A percentile compares a stretch with the other conserved stretches of the same genome.
Evolutionary conservation across 805 yeast genomes (phyloP).

Genomic region (Metschnikowia orientalis): DNA sequence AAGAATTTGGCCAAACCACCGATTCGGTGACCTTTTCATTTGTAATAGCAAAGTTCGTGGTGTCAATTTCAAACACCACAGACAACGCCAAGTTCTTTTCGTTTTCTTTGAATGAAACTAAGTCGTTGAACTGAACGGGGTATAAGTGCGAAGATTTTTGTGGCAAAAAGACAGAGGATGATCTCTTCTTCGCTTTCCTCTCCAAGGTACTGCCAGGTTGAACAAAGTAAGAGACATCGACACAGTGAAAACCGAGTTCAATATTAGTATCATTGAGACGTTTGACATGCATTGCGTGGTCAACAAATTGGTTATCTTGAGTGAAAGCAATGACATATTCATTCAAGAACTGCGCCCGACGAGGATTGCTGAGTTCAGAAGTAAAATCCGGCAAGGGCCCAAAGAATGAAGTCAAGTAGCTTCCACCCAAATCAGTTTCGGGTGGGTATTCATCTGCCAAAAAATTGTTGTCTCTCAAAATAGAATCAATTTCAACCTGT

Average conservation of each 20-base stretch:
- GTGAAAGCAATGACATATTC: constrained; percentile 65
- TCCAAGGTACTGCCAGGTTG: constrained; percentile 75
- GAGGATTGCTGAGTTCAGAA: constrained; percentile 28
- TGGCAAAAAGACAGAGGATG: constrained; percentile 82
- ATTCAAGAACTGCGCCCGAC: constrained; percentile 49
- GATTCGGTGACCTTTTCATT: constrained; percentile 77
- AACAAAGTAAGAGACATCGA: constrained; percentile 72
- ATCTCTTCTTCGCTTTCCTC: constrained; percentile 85
- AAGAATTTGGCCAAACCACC: constrained; percentile 57
- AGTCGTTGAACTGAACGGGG: constrained; percentile 60
- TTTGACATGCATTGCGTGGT: constrained; percentile 80
- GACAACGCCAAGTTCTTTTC: constrained; percentile 65
- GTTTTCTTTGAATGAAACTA: constrained; percentile 57
- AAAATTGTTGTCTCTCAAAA: constrained; percentile 82
- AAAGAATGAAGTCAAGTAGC: constrained; percentile 12
- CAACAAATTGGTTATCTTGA: constrained; percentile 55
- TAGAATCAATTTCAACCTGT: constrained; percentile 78
- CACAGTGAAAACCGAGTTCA: constrained; percentile 81
- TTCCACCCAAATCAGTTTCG: constrained; percentile 21
- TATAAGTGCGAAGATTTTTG: constrained; percentile 65
- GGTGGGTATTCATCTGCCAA: constrained; percentile 76
- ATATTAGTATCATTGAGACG: constrained; percentile 54
- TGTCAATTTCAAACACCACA: constrained; percentile 75
- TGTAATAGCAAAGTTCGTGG: constrained; percentile 64
- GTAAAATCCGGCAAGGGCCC: constrained; percentile 41